Conservation (phyloP, 176 grass and related monocot species). For the Coix lacrymajobi region DNA sequence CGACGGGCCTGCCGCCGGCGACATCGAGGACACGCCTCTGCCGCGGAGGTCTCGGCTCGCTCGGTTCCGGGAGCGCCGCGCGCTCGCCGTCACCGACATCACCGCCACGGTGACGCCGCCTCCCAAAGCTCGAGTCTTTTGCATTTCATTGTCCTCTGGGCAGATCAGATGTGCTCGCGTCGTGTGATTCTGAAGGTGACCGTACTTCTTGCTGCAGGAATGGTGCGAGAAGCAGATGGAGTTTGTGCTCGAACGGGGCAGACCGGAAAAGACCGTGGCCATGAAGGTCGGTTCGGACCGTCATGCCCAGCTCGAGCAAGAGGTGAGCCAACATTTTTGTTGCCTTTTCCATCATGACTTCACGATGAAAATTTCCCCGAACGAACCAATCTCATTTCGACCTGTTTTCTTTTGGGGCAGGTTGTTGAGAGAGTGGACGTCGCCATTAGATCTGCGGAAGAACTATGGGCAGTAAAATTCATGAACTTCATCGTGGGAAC, state of each 20-base stretch:
- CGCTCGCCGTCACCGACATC: constrained; percentile 71
- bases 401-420: constrained; percentile 34
- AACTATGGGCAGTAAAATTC: constrained; percentile 67
- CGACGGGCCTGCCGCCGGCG: neutral
- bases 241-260: constrained; percentile 58
- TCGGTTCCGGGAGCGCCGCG: constrained; percentile 50
- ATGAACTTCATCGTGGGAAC: constrained; percentile 78
- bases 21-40: constrained; percentile 63
- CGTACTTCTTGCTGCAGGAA: constrained; percentile 42
- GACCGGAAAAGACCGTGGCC: constrained; percentile 58
- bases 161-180: neutral
- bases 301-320: constrained; percentile 83
- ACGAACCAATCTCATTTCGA: neutral
- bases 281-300: constrained; percentile 79
- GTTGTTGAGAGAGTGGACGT: constrained; percentile 66
- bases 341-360: neutral
- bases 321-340: constrained; percentile 40
- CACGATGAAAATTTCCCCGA: neutral
- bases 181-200: neutral
- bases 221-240: constrained; percentile 98
- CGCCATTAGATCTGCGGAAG: constrained; percentile 49
- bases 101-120: constrained; percentile 58
- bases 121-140: neutral
- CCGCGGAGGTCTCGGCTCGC: constrained; percentile 34
- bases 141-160: neutral